A percentile compares a stretch with the other conserved stretches of the same genome.
Conservation (phyloP, 345 rosid species). For the Corchorus olitorius region DNA sequence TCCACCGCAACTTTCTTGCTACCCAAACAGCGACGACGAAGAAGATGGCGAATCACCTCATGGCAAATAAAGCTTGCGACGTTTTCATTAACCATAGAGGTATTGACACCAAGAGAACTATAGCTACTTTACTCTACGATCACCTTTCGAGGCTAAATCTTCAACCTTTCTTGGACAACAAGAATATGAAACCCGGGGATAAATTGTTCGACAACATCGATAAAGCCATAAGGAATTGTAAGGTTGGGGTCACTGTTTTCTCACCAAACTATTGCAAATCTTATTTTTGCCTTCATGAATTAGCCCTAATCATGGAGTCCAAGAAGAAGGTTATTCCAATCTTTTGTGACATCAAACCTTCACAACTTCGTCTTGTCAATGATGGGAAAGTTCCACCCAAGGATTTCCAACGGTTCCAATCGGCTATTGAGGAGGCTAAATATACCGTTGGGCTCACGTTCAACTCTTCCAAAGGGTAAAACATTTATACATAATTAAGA, state of each 20-base stretch:
- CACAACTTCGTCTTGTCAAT: constrained; percentile 50
- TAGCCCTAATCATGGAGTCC: constrained; percentile 70
- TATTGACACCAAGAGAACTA: constrained; percentile 61
- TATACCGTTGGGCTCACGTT: constrained; percentile 64
- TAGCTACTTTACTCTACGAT: constrained; percentile 63
- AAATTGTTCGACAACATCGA: constrained; percentile 66
- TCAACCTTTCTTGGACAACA: constrained; percentile 66
- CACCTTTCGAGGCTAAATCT: constrained; percentile 42
- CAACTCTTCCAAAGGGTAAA: constrained; percentile 66
- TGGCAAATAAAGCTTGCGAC: constrained; percentile 29
- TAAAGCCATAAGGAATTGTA: constrained; percentile 47
- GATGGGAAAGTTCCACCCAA: constrained; percentile 33
- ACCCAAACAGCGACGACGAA: background rate
- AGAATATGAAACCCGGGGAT: constrained; percentile 80
- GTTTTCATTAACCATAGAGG: constrained; percentile 82
- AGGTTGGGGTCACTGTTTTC: constrained; percentile 59
- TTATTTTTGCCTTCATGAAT: constrained; percentile 66
- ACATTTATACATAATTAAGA: no score
- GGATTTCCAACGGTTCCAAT: constrained; percentile 48
- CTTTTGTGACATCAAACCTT: constrained; percentile 74
- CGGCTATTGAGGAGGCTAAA: constrained; percentile 76
- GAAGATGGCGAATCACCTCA: background rate
- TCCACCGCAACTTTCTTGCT: constrained; percentile 14
- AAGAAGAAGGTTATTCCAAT: constrained; percentile 69
- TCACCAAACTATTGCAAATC: constrained; percentile 69